These are phyloP conservation scores for Linaria vulgaris DNA, from an alignment of 257 asterid genomes.

Conservation along the genomic window DNA sequence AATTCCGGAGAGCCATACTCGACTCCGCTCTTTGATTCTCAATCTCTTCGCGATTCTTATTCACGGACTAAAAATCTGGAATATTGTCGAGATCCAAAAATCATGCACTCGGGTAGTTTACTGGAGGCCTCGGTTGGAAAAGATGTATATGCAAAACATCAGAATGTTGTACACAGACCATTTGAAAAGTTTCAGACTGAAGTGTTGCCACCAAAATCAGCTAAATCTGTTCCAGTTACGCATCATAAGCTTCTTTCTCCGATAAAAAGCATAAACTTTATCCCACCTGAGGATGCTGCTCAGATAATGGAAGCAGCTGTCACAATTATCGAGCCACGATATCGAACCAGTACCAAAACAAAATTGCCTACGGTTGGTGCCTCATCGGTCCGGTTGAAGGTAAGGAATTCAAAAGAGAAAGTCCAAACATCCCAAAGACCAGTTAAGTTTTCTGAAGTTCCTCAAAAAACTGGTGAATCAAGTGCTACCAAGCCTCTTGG, in stretches of 20 bases:
- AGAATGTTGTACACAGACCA: slow-evolving; percentile 44
- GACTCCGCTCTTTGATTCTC: slow-evolving; percentile 53
- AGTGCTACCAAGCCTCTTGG: slow-evolving; percentile 39
- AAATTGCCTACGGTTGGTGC: slow-evolving; percentile 55
- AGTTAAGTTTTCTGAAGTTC: slow-evolving; percentile 42
- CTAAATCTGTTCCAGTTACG: slow-evolving; percentile 78
- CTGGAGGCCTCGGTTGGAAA: slow-evolving; percentile 3
- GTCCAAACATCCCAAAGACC: slow-evolving; percentile 55
- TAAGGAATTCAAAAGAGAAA: slow-evolving; percentile 67
- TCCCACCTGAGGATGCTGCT: slow-evolving; percentile 68
- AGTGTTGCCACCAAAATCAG: slow-evolving; percentile 82
- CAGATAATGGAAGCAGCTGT: slow-evolving; percentile 93
- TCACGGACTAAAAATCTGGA: slow-evolving; percentile 33
- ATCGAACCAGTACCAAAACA: slow-evolving; percentile 38
- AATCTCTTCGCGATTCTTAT: slow-evolving; percentile 46
- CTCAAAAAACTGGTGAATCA: slow-evolving; percentile 47
- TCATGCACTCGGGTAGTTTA: slow-evolving; percentile 39
- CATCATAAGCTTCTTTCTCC: slow-evolving; percentile 89
- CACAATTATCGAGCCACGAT: slow-evolving; percentile 62
- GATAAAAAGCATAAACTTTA: slow-evolving; percentile 51
- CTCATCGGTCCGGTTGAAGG: slow-evolving; percentile 61
- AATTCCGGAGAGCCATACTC: slow-evolving; percentile 44
- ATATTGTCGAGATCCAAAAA: slow-evolving; percentile 36
- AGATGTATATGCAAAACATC: slow-evolving; percentile 33
- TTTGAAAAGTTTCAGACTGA: slow-evolving; percentile 78